These are phyloP conservation scores for Aureobasidium pullulans DNA, from an alignment of 2,329 filamentous ascomycete genomes.

Conservation along the genomic window DNA sequence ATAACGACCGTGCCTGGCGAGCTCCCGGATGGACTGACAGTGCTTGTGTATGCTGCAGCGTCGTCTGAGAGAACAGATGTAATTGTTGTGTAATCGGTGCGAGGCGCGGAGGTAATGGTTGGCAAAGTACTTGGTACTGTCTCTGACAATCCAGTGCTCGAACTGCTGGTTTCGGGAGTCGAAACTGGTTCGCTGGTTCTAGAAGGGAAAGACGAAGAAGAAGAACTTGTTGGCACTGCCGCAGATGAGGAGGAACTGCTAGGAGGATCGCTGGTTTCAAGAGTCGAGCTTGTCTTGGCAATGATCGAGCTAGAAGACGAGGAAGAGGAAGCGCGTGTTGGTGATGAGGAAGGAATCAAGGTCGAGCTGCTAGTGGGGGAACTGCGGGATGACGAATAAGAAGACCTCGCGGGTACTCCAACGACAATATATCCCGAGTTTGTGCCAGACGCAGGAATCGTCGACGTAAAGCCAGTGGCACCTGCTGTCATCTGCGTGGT, in stretches of 20 bases:
- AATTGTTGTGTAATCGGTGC: neutral
- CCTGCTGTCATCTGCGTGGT: neutral
- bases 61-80: neutral
- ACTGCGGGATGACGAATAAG: neutral
- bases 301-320: neutral
- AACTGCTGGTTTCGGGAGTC: neutral
- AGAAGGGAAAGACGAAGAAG: neutral
- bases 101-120: neutral
- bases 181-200: neutral
- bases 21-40: neutral
- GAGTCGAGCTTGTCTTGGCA: neutral
- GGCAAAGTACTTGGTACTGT: neutral
- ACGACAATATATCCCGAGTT: neutral
- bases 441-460: neutral
- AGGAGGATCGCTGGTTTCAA: neutral
- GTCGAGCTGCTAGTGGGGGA: neutral
- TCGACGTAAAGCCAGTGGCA: neutral
- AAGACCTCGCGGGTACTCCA: neutral
- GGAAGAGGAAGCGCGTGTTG: neutral
- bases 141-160: neutral
- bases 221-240: neutral
- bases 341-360: neutral
- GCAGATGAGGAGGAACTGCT: neutral
- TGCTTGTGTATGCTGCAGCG: neutral
- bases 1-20: neutral